A percentile compares a stretch with the other conserved stretches of the same genome.
phyloP scores from a whole-genome alignment of 352 stramenopile species.

The Halophytophthora batemanensis region DNA sequence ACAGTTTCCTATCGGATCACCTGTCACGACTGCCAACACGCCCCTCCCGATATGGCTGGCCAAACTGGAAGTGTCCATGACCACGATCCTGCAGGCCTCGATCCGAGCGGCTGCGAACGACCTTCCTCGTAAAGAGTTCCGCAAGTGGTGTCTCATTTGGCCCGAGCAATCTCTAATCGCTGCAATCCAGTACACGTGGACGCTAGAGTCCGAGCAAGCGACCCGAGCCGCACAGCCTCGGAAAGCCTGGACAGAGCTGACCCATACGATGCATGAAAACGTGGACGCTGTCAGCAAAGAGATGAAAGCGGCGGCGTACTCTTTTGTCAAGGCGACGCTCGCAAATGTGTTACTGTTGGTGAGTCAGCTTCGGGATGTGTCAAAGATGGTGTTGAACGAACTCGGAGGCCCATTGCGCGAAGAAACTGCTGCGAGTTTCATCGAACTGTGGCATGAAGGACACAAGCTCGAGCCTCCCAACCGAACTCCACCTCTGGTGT shows the following conservation, averaged over 20 bases:
- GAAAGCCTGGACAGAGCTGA: constrained; percentile 35
- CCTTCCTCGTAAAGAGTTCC: constrained; percentile 71
- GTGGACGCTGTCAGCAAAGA: constrained; percentile 38
- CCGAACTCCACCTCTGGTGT: constrained; percentile 30
- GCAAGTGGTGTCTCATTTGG: constrained; percentile 80
- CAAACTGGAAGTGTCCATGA: constrained; percentile 61
- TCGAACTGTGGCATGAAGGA: neutral
- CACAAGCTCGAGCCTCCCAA: constrained; percentile 3
- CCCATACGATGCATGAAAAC: constrained; percentile 28
- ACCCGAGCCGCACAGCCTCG: constrained; percentile 20
- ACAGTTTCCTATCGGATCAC: constrained; percentile 45
- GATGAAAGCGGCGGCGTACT: constrained; percentile 41
- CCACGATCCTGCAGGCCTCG: constrained; percentile 66
- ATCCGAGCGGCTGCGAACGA: constrained; percentile 61
- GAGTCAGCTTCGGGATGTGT: constrained; percentile 54
- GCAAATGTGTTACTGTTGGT: constrained; percentile 52
- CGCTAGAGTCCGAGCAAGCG: constrained; percentile 48
- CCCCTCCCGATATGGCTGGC: constrained; percentile 45
- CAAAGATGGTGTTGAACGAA: constrained; percentile 26
- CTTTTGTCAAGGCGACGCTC: constrained; percentile 30
- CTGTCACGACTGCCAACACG: constrained; percentile 41
- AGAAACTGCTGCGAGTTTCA: constrained; percentile 3
- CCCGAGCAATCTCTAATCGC: constrained; percentile 67
- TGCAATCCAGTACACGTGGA: constrained; percentile 56
- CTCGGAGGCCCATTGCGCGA: constrained; percentile 13